Evolutionary conservation across 1,139 yeast species (phyloP).

Genomic region (Yarrowia galli): DNA sequence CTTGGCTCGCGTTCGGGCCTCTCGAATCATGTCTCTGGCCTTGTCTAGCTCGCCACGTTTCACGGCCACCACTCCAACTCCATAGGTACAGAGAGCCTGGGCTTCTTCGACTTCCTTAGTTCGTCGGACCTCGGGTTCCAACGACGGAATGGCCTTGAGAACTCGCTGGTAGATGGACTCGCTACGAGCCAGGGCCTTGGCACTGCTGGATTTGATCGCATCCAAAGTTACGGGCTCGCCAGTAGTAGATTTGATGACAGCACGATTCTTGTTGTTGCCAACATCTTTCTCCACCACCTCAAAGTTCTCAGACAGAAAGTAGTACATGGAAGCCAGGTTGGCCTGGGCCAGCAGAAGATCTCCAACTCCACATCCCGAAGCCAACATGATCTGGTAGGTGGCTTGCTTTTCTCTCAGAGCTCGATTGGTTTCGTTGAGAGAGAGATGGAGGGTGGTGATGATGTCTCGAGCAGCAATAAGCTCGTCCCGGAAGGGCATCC

Average conservation of each 20-base stretch:
- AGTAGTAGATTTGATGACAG: too few species aligned
- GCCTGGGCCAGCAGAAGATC: constrained; percentile 66
- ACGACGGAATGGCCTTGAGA: constrained; percentile 43
- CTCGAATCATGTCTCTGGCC: constrained; percentile 70
- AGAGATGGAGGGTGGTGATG: constrained; percentile 68
- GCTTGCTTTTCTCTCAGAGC: constrained; percentile 71
- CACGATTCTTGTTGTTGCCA: too few species aligned
- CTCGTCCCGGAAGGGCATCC: constrained; percentile 80
- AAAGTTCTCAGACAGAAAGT: too few species aligned
- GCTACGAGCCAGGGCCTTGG: too few species aligned
- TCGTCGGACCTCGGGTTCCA: constrained; percentile 57
- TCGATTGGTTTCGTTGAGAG: constrained; percentile 68
- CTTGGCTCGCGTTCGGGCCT: constrained; percentile 74
- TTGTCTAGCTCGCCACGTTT: constrained; percentile 62
- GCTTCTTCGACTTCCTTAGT: constrained; percentile 63
- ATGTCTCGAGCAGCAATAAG: constrained; percentile 76
- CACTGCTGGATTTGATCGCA: too few species aligned
- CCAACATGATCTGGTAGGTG: constrained; percentile 75
- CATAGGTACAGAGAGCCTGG: constrained; percentile 81
- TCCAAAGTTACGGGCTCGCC: too few species aligned
- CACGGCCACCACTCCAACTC: constrained; percentile 80
- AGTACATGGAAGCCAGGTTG: too few species aligned
- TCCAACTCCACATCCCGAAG: constrained; percentile 72
- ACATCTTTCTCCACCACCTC: too few species aligned
- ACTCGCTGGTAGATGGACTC: too few species aligned